Evolutionary conservation across 495 filamentous ascomycete genomes (phyloP), one percentile per base, ranked within the genome.

Genomic region (Apodospora peruviana): DNA sequence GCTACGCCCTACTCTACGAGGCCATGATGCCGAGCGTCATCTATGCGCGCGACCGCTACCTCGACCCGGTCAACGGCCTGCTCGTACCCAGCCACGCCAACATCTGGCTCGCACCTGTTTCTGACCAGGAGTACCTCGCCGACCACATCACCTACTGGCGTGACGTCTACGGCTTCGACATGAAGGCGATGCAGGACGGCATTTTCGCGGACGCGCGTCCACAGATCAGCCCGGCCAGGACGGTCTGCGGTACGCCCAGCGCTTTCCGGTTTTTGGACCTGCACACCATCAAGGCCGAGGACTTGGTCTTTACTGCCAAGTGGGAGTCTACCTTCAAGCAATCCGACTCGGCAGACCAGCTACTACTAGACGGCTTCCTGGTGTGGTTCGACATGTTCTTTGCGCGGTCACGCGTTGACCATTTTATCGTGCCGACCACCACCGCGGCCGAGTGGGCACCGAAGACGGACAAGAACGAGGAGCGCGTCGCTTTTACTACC

Each of bases 121-220:
- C 90, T 48, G 90, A 95, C 64, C 82, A 84, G 38, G 87, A 90
- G 38, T 95, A 91, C 74, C 84, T 94, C 65, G 81, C 90, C 48
- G 90, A 96, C 60, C 90, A 91, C 72, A 86, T 95, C 52, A 74
- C 78, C 58, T 96, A 94, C 77, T 99, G 93, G 93, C 87, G 94
- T 64, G 94, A 96, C 54, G 91, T 99, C 11, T 99, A 96, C 68
- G 93, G 93, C 46, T 99, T 99, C 68, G 83, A 99, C 72, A 96
- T 93, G 75, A 83, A 82, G 51, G 88, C 90, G 18, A 87, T 98
- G 78, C 86, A 89, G 67, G 69, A 80, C 48, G 87, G 82, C 43
- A 90, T 90, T 49, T 80, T 93, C 60, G 85, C 84, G 41, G 90
- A 96, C 59, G 84, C 83, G 5, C 81, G 94, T 21, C 88, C 95